Conservation (phyloP, 345 rosid species). For the Passiflora organensis region DNA sequence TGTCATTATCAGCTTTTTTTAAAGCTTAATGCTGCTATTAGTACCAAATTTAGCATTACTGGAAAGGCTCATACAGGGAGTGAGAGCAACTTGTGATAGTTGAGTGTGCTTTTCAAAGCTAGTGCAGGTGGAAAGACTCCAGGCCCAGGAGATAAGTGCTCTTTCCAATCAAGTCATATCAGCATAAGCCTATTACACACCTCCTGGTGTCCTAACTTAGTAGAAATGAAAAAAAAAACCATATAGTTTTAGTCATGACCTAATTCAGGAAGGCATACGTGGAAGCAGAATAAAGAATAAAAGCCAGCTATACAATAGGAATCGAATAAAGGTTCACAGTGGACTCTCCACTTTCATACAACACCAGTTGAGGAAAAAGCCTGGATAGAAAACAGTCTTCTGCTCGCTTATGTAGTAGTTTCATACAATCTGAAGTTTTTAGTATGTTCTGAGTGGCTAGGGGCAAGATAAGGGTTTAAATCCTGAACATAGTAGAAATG, state of each 20-base stretch:
- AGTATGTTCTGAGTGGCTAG: no score
- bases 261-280: slow-evolving; percentile 12
- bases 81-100: slow-evolving; percentile 11
- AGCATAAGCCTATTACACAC: no score
- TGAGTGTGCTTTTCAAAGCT: slow-evolving; percentile 23
- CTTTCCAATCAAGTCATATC: slow-evolving; percentile 13
- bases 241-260: slow-evolving; percentile 13
- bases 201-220: not conserved
- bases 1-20: not conserved
- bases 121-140: slow-evolving; percentile 9
- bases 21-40: not conserved
- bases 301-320: not conserved
- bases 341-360: slow-evolving; percentile 24
- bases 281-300: no score
- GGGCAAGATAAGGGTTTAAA: no score
- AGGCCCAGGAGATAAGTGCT: slow-evolving; percentile 14
- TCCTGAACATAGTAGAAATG: no score
- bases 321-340: not conserved
- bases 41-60: not conserved
- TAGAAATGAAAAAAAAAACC: not conserved
- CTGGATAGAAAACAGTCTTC: no score
- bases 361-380: no score
- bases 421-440: no score
- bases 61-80: not conserved
- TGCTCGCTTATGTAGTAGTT: no score